Percentiles rank a stretch among this genome's conserved stretches.
phyloP scores from a whole-genome alignment of 148 eudicot genomes.

The Camellia sinensis region DNA sequence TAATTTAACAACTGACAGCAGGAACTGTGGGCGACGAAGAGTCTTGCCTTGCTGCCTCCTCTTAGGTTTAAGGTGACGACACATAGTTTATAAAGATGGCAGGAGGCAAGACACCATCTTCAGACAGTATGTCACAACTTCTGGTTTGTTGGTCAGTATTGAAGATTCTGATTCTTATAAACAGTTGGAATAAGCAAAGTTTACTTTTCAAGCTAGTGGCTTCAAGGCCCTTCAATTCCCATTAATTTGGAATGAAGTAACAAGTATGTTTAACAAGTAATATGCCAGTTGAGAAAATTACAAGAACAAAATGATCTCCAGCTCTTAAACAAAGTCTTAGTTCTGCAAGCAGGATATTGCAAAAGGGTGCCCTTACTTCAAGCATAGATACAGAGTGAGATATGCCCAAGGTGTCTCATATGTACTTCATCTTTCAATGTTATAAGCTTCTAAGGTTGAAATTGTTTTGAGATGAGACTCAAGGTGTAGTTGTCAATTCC shows the following conservation, averaged over 20 bases:
- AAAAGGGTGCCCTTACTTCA: background rate
- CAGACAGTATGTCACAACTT: background rate
- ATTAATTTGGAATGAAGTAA: background rate
- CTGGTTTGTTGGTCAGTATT: background rate
- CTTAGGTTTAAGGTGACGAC: background rate
- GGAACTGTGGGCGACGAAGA: no score
- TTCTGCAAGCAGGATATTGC: background rate
- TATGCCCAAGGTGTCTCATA: background rate
- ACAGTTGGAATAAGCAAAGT: background rate
- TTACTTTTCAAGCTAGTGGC: slow-evolving; percentile 1
- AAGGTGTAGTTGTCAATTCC: background rate
- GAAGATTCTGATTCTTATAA: background rate
- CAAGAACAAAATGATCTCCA: background rate
- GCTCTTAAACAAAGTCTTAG: background rate
- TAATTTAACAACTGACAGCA: background rate
- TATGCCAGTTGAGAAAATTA: background rate
- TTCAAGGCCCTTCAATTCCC: background rate
- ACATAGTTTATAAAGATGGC: background rate
- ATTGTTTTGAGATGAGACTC: background rate
- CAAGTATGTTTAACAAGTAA: background rate
- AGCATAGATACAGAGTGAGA: background rate
- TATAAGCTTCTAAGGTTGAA: background rate
- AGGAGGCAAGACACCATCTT: background rate
- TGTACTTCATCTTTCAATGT: background rate
- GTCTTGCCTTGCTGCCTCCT: background rate